Evolutionary conservation across 345 rosid species (phyloP).

Genomic region (Ricinus communis): DNA sequence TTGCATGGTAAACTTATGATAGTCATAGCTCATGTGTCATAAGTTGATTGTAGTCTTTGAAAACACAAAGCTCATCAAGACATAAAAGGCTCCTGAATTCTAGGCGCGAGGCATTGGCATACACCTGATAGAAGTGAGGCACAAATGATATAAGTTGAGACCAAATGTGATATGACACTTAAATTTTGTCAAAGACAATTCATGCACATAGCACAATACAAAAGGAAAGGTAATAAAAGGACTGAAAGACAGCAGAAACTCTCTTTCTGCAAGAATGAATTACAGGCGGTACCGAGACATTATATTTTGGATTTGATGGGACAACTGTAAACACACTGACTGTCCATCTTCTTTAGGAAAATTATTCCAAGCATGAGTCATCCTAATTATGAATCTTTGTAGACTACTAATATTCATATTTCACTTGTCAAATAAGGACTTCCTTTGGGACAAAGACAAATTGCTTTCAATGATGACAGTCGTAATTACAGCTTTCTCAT

Average conservation of each 20-base stretch:
- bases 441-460: background rate
- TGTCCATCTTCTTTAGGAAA: background rate
- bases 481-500: slow-evolving; percentile 4
- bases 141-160: too few species aligned
- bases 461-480: background rate
- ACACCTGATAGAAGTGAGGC: too few species aligned
- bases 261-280: too few species aligned
- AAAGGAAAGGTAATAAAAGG: too few species aligned
- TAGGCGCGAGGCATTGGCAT: too few species aligned
- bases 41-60: background rate
- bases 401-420: background rate
- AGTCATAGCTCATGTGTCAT: background rate
- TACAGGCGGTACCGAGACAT: too few species aligned
- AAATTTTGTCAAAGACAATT: too few species aligned
- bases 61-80: too few species aligned
- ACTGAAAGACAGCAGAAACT: too few species aligned
- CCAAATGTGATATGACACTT: too few species aligned
- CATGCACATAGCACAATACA: too few species aligned
- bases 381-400: background rate
- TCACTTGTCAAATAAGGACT: background rate
- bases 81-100: too few species aligned
- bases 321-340: background rate
- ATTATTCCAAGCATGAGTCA: background rate
- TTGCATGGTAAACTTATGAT: background rate
- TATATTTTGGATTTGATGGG: background rate